These are phyloP conservation scores for Coemansia sp. DNA, from an alignment of 192 early-diverging fungal species.

Conservation along the genomic window DNA sequence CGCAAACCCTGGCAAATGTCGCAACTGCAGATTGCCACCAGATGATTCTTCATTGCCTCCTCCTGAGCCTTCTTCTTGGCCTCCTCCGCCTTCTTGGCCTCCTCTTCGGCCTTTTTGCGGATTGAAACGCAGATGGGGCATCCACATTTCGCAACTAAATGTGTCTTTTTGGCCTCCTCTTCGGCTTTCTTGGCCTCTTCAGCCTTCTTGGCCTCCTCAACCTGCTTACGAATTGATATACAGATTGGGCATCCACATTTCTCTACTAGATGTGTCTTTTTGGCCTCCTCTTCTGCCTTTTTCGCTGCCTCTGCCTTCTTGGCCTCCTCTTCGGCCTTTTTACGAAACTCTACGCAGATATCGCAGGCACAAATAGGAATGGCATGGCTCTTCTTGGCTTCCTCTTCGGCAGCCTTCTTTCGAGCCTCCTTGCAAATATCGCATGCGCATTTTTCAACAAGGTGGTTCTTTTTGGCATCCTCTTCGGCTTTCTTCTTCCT, in stretches of 20 bases:
- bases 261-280: slow-evolving; percentile 21
- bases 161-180: not conserved
- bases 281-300: slow-evolving; percentile 17
- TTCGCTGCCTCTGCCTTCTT: slow-evolving; percentile 16
- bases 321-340: slow-evolving; percentile 2
- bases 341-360: slow-evolving; percentile 2
- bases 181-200: slow-evolving; percentile 2
- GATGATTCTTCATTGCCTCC: slow-evolving; percentile 5
- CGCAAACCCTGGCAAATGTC: slow-evolving; percentile 1
- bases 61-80: slow-evolving; percentile 21
- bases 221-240: slow-evolving; percentile 8
- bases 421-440: slow-evolving; percentile 3
- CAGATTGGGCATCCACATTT: slow-evolving; percentile 28
- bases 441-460: slow-evolving; percentile 6
- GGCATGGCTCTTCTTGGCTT: slow-evolving; percentile 4
- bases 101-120: slow-evolving; percentile 3
- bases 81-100: slow-evolving; percentile 12
- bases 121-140: slow-evolving; percentile 1
- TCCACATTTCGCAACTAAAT: not conserved
- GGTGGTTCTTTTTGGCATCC: not conserved
- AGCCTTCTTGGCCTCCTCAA: slow-evolving; percentile 26
- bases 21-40: slow-evolving; percentile 6
- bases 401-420: slow-evolving; percentile 6
- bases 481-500: slow-evolving; percentile 25
- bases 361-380: slow-evolving; percentile 3